These are phyloP conservation scores for Leccinum fibrillosum DNA, from an alignment of 768 basidiomycete genomes.

Conservation along the genomic window DNA sequence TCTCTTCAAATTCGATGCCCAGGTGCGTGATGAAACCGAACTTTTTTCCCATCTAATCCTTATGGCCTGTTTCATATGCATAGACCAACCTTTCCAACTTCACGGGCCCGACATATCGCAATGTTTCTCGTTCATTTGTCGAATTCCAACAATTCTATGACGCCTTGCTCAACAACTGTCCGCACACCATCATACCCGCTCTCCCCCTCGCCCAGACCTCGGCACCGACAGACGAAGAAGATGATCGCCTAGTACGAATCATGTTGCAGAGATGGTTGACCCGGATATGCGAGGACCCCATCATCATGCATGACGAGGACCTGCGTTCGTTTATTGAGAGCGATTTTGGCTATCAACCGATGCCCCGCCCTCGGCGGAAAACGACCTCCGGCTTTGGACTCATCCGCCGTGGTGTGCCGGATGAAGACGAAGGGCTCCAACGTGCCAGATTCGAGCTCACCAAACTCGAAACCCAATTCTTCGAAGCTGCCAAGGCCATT, in stretches of 20 bases:
- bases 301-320: constrained; percentile 88
- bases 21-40: constrained; percentile 50
- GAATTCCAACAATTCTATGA: constrained; percentile 97
- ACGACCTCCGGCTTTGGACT: constrained; percentile 71
- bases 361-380: constrained; percentile 70
- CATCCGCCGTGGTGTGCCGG: constrained; percentile 77
- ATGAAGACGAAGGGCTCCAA: constrained; percentile 93
- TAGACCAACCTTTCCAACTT: constrained; percentile 96
- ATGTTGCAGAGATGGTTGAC: constrained; percentile 95
- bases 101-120: constrained; percentile 83
- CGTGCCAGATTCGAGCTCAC: constrained; percentile 88
- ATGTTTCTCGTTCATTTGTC: constrained; percentile 90
- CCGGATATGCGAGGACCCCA: constrained; percentile 88
- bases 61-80: background rate
- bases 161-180: constrained; percentile 82
- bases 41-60: background rate
- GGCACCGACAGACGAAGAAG: constrained; percentile 96
- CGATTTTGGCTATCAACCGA: constrained; percentile 95
- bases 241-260: constrained; percentile 91
- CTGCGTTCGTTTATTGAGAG: constrained; percentile 93
- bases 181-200: constrained; percentile 95
- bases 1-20: constrained; percentile 90
- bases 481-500: constrained; percentile 87
- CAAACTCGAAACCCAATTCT: constrained; percentile 88
- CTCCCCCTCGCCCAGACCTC: constrained; percentile 96